Conservation (phyloP, 2,329 filamentous ascomycete genomes). For the Scedosporium minutisporum region DNA sequence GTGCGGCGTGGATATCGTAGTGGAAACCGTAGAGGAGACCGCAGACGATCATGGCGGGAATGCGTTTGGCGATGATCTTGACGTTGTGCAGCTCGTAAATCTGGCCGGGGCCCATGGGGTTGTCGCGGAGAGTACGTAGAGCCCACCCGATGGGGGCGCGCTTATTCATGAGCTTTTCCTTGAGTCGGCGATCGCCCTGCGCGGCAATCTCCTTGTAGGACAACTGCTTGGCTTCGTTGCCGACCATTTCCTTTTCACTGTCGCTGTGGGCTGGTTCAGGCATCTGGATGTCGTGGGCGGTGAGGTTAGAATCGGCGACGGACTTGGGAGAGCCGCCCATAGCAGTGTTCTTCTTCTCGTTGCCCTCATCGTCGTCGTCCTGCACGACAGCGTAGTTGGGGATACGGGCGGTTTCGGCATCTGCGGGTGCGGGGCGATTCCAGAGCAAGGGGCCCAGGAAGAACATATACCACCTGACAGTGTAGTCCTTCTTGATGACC, state of each 20-base stretch:
- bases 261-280: constrained; percentile 20
- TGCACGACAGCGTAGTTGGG: constrained; percentile 74
- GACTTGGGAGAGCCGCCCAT: constrained; percentile 6
- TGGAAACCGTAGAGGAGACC: constrained; percentile 63
- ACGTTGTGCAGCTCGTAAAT: constrained; percentile 70
- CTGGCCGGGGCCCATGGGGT: constrained; percentile 61
- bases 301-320: constrained; percentile 25
- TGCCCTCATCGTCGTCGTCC: constrained; percentile 27
- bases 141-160: constrained; percentile 70
- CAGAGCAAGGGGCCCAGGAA: constrained; percentile 55
- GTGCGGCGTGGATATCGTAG: constrained; percentile 75
- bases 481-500: constrained; percentile 59
- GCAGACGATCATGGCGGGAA: constrained; percentile 57
- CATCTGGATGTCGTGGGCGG: constrained; percentile 28
- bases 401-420: constrained; percentile 46
- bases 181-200: constrained; percentile 46
- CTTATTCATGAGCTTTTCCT: constrained; percentile 52
- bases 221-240: constrained; percentile 37
- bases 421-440: constrained; percentile 44
- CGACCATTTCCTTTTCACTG: constrained; percentile 33
- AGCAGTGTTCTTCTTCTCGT: constrained; percentile 18
- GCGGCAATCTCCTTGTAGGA: constrained; percentile 53
- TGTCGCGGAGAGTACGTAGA: constrained; percentile 65
- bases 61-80: constrained; percentile 48
- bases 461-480: constrained; percentile 54